These are phyloP conservation scores for Populus trichocarpa DNA, from an alignment of 441 rosid species.

Conservation along the genomic window DNA sequence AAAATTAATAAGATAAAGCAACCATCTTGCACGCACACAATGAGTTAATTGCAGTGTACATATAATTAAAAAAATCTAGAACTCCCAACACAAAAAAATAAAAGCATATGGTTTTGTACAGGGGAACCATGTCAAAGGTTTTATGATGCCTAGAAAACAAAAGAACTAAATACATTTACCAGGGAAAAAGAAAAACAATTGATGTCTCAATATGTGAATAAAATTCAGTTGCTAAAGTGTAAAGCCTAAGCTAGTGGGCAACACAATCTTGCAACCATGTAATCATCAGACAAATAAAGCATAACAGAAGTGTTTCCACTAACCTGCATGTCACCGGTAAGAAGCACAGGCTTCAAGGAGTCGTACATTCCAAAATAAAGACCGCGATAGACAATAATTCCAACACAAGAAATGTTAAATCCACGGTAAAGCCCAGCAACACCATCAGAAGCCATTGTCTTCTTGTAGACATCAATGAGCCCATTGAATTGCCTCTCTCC, in stretches of 20 bases:
- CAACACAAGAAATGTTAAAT: conserved; percentile 80
- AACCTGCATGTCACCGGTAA: conserved; percentile 66
- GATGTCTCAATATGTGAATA: neutral
- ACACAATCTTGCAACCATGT: neutral
- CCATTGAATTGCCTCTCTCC: conserved; percentile 96
- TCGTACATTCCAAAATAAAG: conserved; percentile 96
- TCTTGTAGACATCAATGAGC: conserved; percentile 79
- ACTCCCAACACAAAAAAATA: neutral
- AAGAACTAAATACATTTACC: neutral
- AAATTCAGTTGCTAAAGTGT: neutral
- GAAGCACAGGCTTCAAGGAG: conserved; percentile 83
- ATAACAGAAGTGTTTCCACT: neutral
- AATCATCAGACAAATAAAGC: too few species aligned
- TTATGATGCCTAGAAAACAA: neutral
- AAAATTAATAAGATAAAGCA: neutral
- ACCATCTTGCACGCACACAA: neutral
- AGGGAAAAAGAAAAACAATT: neutral
- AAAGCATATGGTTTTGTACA: neutral
- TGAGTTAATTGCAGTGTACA: neutral
- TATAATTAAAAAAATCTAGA: neutral
- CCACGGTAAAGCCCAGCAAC: conserved; percentile 92
- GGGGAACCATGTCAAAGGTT: neutral
- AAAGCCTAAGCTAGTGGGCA: neutral
- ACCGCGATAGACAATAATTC: conserved; percentile 81
- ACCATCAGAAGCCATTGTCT: conserved; percentile 82